These are phyloP conservation scores for Fusarium drepaniforme DNA, from an alignment of 2,329 filamentous ascomycete species.

Conservation along the genomic window DNA sequence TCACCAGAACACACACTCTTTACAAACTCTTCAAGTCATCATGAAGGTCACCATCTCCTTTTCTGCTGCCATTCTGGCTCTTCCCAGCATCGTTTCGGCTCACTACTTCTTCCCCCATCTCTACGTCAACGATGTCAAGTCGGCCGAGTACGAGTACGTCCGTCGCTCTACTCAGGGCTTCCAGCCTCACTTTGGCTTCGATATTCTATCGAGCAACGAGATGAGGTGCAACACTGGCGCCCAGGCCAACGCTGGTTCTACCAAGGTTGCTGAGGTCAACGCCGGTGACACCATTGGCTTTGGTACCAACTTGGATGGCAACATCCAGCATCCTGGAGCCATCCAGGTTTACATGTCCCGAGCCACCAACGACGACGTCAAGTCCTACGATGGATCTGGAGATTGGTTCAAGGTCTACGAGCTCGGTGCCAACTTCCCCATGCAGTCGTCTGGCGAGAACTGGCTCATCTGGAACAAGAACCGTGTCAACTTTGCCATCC, in stretches of 20 bases:
- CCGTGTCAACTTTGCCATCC: conserved; percentile 10
- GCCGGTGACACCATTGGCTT: background rate
- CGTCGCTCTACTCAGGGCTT: conserved; percentile 2
- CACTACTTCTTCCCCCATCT: background rate
- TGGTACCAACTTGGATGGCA: background rate
- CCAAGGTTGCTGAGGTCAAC: background rate
- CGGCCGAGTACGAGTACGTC: background rate
- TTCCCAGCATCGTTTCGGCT: background rate
- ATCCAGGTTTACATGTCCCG: conserved; percentile 15
- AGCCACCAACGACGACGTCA: conserved; percentile 7
- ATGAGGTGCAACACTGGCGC: conserved; percentile 13
- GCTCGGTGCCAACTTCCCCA: conserved; percentile 9
- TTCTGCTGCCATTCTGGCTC: background rate
- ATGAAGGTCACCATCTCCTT: background rate
- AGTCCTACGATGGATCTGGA: conserved; percentile 10
- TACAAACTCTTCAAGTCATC: background rate
- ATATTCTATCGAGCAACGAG: conserved; percentile 7
- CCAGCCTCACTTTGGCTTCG: conserved; percentile 12
- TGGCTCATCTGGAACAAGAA: conserved; percentile 10
- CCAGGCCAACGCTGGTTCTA: conserved; percentile 8
- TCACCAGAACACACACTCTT: background rate
- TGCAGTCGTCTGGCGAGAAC: conserved; percentile 3
- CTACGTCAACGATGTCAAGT: background rate
- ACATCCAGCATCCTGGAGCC: conserved; percentile 10
- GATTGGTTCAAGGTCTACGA: conserved; percentile 20